Evolutionary conservation across 768 basidiomycete species (phyloP).

Genomic region (Russula emetica): DNA sequence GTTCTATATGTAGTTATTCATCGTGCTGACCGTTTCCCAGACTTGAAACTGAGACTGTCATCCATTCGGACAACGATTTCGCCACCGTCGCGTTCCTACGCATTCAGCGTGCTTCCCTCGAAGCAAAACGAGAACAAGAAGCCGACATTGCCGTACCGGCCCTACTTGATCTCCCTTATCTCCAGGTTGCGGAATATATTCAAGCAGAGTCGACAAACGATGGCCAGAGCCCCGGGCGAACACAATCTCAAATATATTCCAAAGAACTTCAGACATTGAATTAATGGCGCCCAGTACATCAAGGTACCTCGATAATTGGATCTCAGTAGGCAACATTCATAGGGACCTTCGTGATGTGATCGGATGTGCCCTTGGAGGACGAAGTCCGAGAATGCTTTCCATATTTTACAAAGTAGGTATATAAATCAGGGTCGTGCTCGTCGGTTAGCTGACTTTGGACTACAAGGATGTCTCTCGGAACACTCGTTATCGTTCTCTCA

Average conservation of each 20-base stretch:
- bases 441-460: constrained; percentile 4
- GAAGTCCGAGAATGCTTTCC: constrained; percentile 75
- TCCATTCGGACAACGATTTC: constrained; percentile 76
- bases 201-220: not conserved
- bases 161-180: constrained; percentile 47
- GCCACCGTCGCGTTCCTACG: constrained; percentile 90
- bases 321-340: constrained; percentile 59
- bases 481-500: constrained; percentile 51
- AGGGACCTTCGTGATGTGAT: constrained; percentile 18
- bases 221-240: not conserved
- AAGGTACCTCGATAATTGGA: constrained; percentile 54
- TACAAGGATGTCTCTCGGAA: constrained; percentile 49
- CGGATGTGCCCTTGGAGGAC: constrained; percentile 51
- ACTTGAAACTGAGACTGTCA: constrained; percentile 61
- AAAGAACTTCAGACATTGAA: constrained; percentile 10
- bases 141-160: constrained; percentile 43
- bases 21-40: constrained; percentile 36
- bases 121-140: constrained; percentile 42
- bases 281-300: constrained; percentile 25
- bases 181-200: constrained; percentile 22
- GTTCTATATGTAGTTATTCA: not conserved
- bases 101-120: constrained; percentile 63
- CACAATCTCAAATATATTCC: constrained; percentile 11
- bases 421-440: not conserved
- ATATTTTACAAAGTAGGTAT: constrained; percentile 52